Evolutionary conservation across 2,329 filamentous ascomycete species (phyloP), one percentile per base, ranked within the genome.

Genomic region (Coniosporium tulheliwenetii): DNA sequence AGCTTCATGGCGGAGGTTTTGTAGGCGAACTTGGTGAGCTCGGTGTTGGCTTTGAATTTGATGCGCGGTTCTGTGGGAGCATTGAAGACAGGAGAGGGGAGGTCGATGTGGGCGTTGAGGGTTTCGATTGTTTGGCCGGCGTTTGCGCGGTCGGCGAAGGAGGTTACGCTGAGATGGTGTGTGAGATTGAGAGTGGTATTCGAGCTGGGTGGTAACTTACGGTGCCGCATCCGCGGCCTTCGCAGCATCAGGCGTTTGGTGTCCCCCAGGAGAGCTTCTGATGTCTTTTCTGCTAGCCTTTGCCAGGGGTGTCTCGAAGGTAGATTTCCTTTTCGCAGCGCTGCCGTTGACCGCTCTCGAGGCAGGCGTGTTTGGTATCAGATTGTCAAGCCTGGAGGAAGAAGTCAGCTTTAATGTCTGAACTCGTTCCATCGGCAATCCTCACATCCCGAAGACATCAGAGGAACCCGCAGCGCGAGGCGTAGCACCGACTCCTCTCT

Each of bases 1-100:
- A 91, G 70, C 54, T 94, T 93, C 86, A 96, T 94, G 2, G 85
- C 81, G 69, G 96, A 79, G 2, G 86, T 84, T 55, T 87, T 91
- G 62, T 96, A 98, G 1, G 70, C 77, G 49, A 95, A 80, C 57
- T 94, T 95, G 57, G 87, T 86, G 53, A 85, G 73, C 56, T 96
- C 89, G 1, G 85, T 89, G 44, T 84, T 83, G 2, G 85, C 83
- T 5, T 80, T 87, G 14, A 94, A 70, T 55, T 83, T 87, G 57
- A 96, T 77, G 39, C 91, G 81, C 12, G 85, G 56, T 57, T 91
- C 83, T 9, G 76, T 57, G 47, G 77, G 84, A 1, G 81, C 80
- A 30, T 79, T 78, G 16, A 83, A 71, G 2, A 81, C 83, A 1
- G 80, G 66, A 37, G 85, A 77, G 29, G 81, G 67, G 1, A 77